Evolutionary conservation across 2,329 filamentous ascomycete species (phyloP), one percentile per base, ranked within the genome.

Genomic region (Sporothrix euskadiensis): DNA sequence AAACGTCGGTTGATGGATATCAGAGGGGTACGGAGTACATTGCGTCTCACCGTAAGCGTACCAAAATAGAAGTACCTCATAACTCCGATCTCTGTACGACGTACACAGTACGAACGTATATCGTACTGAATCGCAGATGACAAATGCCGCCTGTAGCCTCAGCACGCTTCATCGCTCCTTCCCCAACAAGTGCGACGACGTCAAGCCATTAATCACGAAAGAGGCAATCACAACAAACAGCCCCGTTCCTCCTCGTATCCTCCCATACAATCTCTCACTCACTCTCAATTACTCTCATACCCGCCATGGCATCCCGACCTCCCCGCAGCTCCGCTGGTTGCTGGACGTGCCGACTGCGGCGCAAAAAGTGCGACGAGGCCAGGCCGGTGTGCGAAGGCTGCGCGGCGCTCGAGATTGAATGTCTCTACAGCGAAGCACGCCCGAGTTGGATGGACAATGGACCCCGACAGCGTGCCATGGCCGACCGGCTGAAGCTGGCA

Each of bases 341-440:
- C 78, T 89, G 87, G 87, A 90, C 87, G 2, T 90, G 88, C 77
- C 85, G 88, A 30, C 82, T 89, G 12, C 85, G 88, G 26, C 86
- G 86, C 76, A 90, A 90, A 78, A 89, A 89, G 77, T 90, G 88
- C 78, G 87, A 89, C 75, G 86, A 88, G 77, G 81, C 77, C 32
- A 83, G 82, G 1, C 87, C 88, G 12, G 78, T 83, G 10, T 90
- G 88, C 79, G 81, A 83, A 6, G 81, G 78, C 49, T 90, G 88
- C 79, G 78, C 80, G 16, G 78, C 81, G 1, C 84, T 90, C n/a
- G 83, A 86, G 68, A 89, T 90, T 73, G 84, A 83, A 22, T 90
- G 89, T 77, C 79, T 87, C 74, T 89, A 85, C 76, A 80, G 81
- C 74, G 82, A 85, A 1, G 79, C 81, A 32, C 89, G 87, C 78